phyloP scores from a whole-genome alignment of 2,329 filamentous ascomycete genomes.

The Fusarium pseudocircinatum region DNA sequence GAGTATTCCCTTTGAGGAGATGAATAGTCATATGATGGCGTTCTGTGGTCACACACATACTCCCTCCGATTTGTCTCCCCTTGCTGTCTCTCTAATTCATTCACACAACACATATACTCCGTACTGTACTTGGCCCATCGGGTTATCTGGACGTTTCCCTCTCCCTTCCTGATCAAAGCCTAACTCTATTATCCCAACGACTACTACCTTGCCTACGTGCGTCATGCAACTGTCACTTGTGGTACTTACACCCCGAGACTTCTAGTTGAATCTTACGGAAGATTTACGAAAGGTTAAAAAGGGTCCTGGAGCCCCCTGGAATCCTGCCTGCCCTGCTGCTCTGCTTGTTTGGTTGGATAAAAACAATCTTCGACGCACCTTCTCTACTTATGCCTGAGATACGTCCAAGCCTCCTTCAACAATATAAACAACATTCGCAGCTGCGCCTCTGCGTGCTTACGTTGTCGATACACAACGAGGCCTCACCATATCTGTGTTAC shows the following conservation, averaged over 20 bases:
- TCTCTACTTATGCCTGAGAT: constrained; percentile 26
- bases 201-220: constrained; percentile 14
- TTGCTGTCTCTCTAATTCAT: not conserved
- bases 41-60: constrained; percentile 28
- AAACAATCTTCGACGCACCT: constrained; percentile 3
- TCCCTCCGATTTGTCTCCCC: constrained; percentile 5
- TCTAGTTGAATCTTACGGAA: constrained; percentile 20
- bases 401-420: constrained; percentile 32
- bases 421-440: constrained; percentile 15
- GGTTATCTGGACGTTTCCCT: not conserved
- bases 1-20: constrained; percentile 25
- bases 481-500: constrained; percentile 31
- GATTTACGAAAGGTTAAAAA: constrained; percentile 31
- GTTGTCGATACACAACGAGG: constrained; percentile 34
- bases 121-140: not conserved
- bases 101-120: not conserved
- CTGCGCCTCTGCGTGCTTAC: constrained; percentile 37
- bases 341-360: constrained; percentile 32
- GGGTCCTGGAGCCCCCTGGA: constrained; percentile 9
- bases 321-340: not conserved
- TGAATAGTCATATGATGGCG: constrained; percentile 32
- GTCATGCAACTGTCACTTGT: constrained; percentile 35
- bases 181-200: constrained; percentile 8
- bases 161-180: constrained; percentile 4
- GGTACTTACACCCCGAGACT: not conserved